Base-by-base conservation (phyloP, 2,329 filamentous ascomycete species). In the Colletotrichum sp. region DNA sequence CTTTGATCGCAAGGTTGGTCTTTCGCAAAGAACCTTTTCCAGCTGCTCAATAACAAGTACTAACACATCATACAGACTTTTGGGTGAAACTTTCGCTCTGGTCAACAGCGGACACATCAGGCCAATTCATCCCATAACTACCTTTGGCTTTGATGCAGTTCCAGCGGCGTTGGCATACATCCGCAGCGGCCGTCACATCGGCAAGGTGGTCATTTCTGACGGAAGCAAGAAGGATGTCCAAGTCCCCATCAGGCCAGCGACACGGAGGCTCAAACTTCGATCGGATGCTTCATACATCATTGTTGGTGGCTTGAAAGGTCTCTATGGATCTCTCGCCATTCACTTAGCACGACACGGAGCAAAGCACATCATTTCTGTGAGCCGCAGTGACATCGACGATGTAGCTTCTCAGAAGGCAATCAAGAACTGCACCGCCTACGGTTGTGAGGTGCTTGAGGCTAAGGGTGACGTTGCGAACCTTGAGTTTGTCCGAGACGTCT, bases 101-200 rank as follows among this genome's bases (percentile, higher is more conserved):
- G 16, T 67, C 29, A 36, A 67, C 13, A 47, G 8, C 13, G 65
- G 65, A 6, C 65, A 67, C 11, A 33, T 57, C 31, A 31, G 24
- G 27, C 65, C 65, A 15, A 57, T 67, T 16, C 13, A 13, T 11
- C 31, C 54, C 18, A 31, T 59, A 3, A 31, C 33, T 3, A 27
- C 4, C 9, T 67, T 67, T 27, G 16, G 27, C 7, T 67, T 57
- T 29, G n/a, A 36, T 15, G 21, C 15, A 8, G 12, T 59, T 6
- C 18, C 54, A 5, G 80, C 84, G 12, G 85, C 85, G 0, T 86
- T 88, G 75, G 78, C 84, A 1, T 81, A 83, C 58, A 83, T 88
- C 82, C 84, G 87, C 66, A 78, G 78, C 2, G 86, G 85, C 1
- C 78, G 77, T 36, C 86, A 88, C 75, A 83, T 84, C 55, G 86